Evolutionary conservation across 78 protist species (phyloP).

Genomic region (Polysphondylium violaceum): DNA sequence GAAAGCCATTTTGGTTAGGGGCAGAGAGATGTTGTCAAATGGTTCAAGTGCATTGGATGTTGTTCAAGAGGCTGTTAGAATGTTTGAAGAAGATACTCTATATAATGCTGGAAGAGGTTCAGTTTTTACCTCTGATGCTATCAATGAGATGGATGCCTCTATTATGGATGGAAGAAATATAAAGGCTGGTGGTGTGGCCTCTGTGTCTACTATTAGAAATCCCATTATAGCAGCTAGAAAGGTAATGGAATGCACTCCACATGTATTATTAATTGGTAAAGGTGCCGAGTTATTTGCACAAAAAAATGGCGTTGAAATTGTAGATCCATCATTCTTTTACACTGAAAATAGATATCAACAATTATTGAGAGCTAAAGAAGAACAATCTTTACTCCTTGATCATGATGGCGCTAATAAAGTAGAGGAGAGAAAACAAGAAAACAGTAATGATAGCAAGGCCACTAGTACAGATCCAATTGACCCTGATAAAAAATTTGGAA

Average conservation of each 20-base stretch:
- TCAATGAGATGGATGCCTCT: constrained; percentile 80
- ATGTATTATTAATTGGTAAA: constrained; percentile 42
- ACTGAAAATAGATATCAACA: constrained; percentile 46
- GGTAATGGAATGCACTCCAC: constrained; percentile 68
- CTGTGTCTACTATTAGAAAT: constrained; percentile 56
- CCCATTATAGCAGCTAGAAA: constrained; percentile 79
- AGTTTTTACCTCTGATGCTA: constrained; percentile 48
- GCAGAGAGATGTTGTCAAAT: constrained; percentile 10
- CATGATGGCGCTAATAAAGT: constrained; percentile 38
- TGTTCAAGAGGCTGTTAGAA: constrained; percentile 67
- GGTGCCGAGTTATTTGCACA: constrained; percentile 65
- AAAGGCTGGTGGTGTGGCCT: constrained; percentile 66
- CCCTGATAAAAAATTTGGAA: constrained; percentile 43
- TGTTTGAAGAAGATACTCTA: constrained; percentile 70
- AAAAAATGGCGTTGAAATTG: constrained; percentile 42
- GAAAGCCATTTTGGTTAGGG: background rate
- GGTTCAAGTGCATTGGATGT: constrained; percentile 83
- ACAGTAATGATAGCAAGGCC: background rate
- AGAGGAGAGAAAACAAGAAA: background rate
- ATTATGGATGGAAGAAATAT: constrained; percentile 75
- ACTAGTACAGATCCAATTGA: constrained; percentile 13
- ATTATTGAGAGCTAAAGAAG: constrained; percentile 7
- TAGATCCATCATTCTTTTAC: constrained; percentile 55
- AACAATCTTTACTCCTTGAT: constrained; percentile 5
- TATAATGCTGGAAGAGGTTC: constrained; percentile 85